Evolutionary conservation across 2,329 filamentous ascomycete genomes (phyloP), one percentile per base, ranked within the genome.

Genomic region (Daldinia sp.): DNA sequence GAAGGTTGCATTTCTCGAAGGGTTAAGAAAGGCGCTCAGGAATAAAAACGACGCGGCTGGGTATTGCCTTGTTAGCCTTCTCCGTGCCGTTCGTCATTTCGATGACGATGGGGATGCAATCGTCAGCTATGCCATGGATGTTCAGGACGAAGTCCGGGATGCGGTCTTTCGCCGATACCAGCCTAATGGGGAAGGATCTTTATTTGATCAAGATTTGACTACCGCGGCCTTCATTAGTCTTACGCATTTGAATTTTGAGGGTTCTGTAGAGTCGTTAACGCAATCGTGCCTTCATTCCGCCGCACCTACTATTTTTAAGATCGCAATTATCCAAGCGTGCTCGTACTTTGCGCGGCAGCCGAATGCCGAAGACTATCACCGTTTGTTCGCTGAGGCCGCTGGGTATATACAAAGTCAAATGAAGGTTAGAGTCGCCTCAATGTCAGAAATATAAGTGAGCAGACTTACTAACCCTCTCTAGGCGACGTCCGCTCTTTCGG

Each of bases 101-200:
- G 81, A 85, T 60, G 77, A 80, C 6, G 85, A 90, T 62, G 87
- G 83, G 70, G 88, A 91, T 9, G 85, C 85, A 2, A 79, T 89
- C 59, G 80, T 89, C 61, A 89, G 87, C 73, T 91, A 88, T 73
- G 87, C 87, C 35, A 80, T 90, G 75, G 88, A 91, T 73, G 85
- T 91, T 7, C 88, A 90, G 70, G 87, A 89, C 69, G 88, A 91
- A 73, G 82, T 91, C 47, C 82, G 83, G 47, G 87, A 90, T 70
- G 86, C 87, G 47, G 83, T 90, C 3, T 90, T 90, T 69, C 82
- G 84, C 58, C 82, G 82, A 30, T 78, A 82, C 45, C 75, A 80
- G 2, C 75, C 80, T 1, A 78, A 78, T 9, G 72, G 78, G 35
- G 83, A 88, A 23, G 75, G 77, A n/a, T 73, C 77, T 21, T 75